Evolutionary conservation across 352 stramenopile species (phyloP), one percentile per base, ranked within the genome.

Genomic region (Phytophthora melonis): DNA sequence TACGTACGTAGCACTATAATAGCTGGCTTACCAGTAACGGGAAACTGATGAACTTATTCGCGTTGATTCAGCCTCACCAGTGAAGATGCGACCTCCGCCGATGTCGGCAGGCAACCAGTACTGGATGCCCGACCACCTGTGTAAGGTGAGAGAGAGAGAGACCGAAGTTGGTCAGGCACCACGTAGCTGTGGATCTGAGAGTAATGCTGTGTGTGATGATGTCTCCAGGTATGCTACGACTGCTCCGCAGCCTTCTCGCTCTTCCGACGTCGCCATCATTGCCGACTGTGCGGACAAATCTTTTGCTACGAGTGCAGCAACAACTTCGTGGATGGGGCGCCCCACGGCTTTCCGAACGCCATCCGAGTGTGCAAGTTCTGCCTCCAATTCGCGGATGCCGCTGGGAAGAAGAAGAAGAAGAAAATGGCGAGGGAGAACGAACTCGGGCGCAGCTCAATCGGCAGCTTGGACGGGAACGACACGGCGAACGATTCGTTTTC

Each of bases 101-200:
- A 84, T 78, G 67, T 81, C 80, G 6, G 72, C 78, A 57, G 79
- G 68, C 56, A 87, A 82, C 14, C 84, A 92, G 61, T 93, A 93
- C 66, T 96, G 90, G 90, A 96, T 96, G 90, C 90, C 90, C 4
- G 90, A 96, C 59, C 78, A 94, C 52, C 66, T 93, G 11, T 95
- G 88, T 78, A 96, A 95, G 69, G 90, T 94, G 45, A 45, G 74
- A 54, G 19, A 13, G 14, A 14, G 23, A 13, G 16, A 16, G 23
- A 13, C 50, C 27, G 50, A 1, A 5, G 11, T 23, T 4, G n/a
- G 0, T 19, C n/a, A 5, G 19, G 18, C 18, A 27, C 19, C 1
- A 10, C 0, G 16, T 10, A 21, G 43, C 43, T 36, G 50, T 5
- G 23, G 21, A 7, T 36, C 25, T 64, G 14, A 19, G 55, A 32